phyloP scores from a whole-genome alignment of 441 rosid species.

The Aleurites moluccanus region DNA sequence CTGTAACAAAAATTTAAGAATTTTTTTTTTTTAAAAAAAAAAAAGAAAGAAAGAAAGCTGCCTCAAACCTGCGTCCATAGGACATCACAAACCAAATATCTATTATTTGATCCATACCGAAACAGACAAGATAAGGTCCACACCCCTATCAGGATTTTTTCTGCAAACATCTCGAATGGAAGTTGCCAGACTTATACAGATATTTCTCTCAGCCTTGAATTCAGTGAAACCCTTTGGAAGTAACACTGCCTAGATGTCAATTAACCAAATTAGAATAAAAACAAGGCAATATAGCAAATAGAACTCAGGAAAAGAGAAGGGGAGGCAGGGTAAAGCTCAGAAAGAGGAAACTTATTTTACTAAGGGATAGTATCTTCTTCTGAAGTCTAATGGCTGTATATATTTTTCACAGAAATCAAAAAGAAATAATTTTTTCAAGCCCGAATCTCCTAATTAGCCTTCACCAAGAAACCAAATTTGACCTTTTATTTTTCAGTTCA shows the following conservation, averaged over 20 bases:
- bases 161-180: constrained; percentile 79
- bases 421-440: background rate
- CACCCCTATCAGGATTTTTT: constrained; percentile 94
- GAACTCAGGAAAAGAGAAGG: constrained; percentile 10
- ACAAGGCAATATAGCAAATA: constrained; percentile 8
- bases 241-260: constrained; percentile 57
- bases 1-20: constrained; percentile 41
- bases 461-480: background rate
- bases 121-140: constrained; percentile 91
- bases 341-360: constrained; percentile 4
- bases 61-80: constrained; percentile 19
- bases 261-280: constrained; percentile 25
- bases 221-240: constrained; percentile 59
- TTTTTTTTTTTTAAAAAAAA: background rate
- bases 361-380: background rate
- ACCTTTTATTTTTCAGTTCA: background rate
- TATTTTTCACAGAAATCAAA: background rate
- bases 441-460: background rate
- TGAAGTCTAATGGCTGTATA: background rate
- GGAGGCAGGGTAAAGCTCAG: background rate
- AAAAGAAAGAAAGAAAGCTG: constrained; percentile 14
- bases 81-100: constrained; percentile 27
- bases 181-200: constrained; percentile 80
- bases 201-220: constrained; percentile 56
- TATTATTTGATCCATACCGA: constrained; percentile 54